Conservation (phyloP, 306 rosid genomes). For the Malus sylvestris region DNA sequence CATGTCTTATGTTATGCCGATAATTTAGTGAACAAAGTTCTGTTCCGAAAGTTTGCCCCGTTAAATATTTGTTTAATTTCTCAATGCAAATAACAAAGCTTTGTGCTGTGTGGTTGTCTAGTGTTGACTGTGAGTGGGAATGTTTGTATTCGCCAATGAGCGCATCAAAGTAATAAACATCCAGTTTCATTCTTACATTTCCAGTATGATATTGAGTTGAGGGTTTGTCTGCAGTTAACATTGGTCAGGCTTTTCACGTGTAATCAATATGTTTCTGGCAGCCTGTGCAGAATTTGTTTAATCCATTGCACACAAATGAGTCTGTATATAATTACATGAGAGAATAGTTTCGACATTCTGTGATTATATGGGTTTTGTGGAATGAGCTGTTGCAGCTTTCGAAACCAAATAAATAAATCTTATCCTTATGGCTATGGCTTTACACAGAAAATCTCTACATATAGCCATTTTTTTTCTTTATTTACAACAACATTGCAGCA, state of each 20-base stretch:
- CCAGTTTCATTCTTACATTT: conserved; percentile 10
- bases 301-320: not conserved
- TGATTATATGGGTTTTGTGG: not conserved
- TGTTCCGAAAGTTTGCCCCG: not conserved
- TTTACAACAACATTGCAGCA: not conserved
- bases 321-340: conserved; percentile 11
- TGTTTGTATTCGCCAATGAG: conserved; percentile 7
- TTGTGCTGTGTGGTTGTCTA: conserved; percentile 6
- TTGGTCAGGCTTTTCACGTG: not conserved
- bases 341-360: not conserved
- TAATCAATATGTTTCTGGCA: not conserved
- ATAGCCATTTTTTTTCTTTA: not conserved
- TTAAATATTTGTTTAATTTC: not conserved
- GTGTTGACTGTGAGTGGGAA: not conserved
- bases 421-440: not conserved
- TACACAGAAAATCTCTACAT: not conserved
- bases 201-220: not conserved
- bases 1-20: conserved; percentile 1
- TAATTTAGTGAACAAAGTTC: conserved; percentile 4
- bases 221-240: not conserved
- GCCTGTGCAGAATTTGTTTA: not conserved
- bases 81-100: not conserved
- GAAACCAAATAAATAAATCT: not conserved
- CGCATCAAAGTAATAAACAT: conserved; percentile 1
- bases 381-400: not conserved